phyloP scores from a whole-genome alignment of 2,329 filamentous ascomycete genomes.

The Alternaria triticina region DNA sequence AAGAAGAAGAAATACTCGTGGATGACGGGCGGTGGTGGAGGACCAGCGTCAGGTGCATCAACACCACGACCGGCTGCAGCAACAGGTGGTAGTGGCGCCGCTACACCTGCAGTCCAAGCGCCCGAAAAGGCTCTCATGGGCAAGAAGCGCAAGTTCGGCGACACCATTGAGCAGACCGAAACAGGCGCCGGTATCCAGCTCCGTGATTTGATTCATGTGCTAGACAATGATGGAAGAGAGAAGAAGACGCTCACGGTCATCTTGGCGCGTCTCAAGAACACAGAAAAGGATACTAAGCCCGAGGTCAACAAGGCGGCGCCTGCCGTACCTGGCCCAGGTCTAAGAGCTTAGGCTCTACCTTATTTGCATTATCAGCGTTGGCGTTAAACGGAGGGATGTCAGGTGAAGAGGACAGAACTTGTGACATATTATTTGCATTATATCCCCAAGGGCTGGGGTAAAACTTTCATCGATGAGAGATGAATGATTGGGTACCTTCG shows the following conservation, averaged over 20 bases:
- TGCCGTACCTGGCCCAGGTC: slow-evolving; percentile 10
- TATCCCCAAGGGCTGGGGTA: slow-evolving; percentile 34
- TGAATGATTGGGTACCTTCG: not conserved
- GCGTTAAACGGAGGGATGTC: slow-evolving; percentile 16
- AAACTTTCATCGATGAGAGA: not conserved
- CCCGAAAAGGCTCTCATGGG: slow-evolving; percentile 57
- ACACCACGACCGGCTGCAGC: slow-evolving; percentile 40
- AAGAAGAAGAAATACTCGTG: slow-evolving; percentile 74
- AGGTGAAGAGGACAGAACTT: slow-evolving; percentile 1
- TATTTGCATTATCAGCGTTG: slow-evolving; percentile 26
- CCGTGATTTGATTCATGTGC: slow-evolving; percentile 78
- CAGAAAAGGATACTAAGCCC: slow-evolving; percentile 34
- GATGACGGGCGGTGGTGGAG: slow-evolving; percentile 64
- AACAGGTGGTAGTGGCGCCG: slow-evolving; percentile 31
- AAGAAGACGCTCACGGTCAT: slow-evolving; percentile 55
- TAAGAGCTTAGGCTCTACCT: not conserved
- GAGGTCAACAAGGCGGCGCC: slow-evolving; percentile 13
- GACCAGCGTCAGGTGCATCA: slow-evolving; percentile 37
- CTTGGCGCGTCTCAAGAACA: slow-evolving; percentile 40
- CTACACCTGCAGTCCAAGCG: slow-evolving; percentile 29
- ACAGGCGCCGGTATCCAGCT: slow-evolving; percentile 82
- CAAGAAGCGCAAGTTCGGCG: slow-evolving; percentile 69
- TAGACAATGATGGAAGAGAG: slow-evolving; percentile 80
- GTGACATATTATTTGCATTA: slow-evolving; percentile 11
- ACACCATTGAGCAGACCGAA: slow-evolving; percentile 77